Evolutionary conservation across 192 early-diverging fungal genomes (phyloP).

Genomic region (Backusella sp.): DNA sequence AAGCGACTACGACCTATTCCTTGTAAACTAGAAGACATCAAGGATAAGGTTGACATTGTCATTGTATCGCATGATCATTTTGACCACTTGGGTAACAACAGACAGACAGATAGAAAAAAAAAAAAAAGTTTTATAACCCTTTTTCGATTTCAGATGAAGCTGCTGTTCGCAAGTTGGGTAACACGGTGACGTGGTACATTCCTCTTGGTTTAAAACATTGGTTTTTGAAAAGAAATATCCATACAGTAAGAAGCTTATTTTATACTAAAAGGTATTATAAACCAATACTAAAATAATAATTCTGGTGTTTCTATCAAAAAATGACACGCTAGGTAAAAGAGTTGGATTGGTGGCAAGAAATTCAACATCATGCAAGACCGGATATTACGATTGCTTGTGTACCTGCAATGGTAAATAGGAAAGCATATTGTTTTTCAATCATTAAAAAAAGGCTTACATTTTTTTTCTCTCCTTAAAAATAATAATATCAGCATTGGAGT

Average conservation of each 20-base stretch:
- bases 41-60: conserved; percentile 49
- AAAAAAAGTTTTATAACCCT: not conserved
- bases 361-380: conserved; percentile 33
- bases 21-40: conserved; percentile 44
- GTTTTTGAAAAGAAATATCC: conserved; percentile 43
- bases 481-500: conserved; percentile 28
- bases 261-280: not conserved
- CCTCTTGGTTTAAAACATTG: conserved; percentile 50
- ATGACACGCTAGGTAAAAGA: conserved; percentile 39
- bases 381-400: conserved; percentile 38
- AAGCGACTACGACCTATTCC: conserved; percentile 51
- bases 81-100: conserved; percentile 44
- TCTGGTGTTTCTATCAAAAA: not conserved
- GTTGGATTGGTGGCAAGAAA: conserved; percentile 59
- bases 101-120: not conserved
- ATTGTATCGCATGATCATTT: conserved; percentile 57
- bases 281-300: not conserved
- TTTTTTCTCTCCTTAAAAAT: conserved; percentile 16
- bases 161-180: conserved; percentile 48
- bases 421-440: not conserved
- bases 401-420: conserved; percentile 32
- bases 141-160: conserved; percentile 35
- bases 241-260: conserved; percentile 35
- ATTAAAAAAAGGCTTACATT: not conserved
- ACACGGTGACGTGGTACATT: conserved; percentile 54